These are phyloP conservation scores for Neoarthrinium moseri DNA, from an alignment of 2,329 filamentous ascomycete genomes.

Conservation along the genomic window DNA sequence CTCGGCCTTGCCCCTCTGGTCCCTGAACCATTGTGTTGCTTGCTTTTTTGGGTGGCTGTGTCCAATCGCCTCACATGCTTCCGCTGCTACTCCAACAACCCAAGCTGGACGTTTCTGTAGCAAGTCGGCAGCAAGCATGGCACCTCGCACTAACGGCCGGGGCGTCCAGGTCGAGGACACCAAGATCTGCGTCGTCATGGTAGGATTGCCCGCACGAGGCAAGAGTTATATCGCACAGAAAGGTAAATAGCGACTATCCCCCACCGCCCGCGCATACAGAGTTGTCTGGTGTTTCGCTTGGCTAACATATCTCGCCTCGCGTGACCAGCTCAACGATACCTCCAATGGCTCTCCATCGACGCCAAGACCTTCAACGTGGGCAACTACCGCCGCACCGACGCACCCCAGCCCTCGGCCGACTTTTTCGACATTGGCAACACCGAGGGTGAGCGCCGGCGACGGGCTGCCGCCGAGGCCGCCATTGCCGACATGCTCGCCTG, in stretches of 20 bases:
- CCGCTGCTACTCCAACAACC: conserved; percentile 10
- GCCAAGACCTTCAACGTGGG: conserved; percentile 97
- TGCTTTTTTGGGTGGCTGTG: conserved; percentile 2
- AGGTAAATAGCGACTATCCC: too few species aligned
- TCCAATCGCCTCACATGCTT: conserved; percentile 22
- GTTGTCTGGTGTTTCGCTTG: too few species aligned
- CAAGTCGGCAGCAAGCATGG: conserved; percentile 28
- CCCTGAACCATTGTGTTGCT: not conserved
- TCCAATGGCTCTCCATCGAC: conserved; percentile 93
- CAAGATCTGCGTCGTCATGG: conserved; percentile 98
- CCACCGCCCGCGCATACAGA: too few species aligned
- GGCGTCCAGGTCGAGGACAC: conserved; percentile 91
- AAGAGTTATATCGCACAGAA: conserved; percentile 98
- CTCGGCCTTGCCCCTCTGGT: not conserved
- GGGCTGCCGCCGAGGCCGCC: conserved; percentile 86
- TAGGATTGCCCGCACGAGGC: conserved; percentile 89
- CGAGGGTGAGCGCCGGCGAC: conserved; percentile 86
- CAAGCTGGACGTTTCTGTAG: conserved; percentile 11
- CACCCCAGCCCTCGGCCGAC: conserved; percentile 85
- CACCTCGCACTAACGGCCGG: conserved; percentile 55
- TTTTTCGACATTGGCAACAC: conserved; percentile 93
- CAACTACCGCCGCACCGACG: conserved; percentile 86
- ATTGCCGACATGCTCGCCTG: conserved; percentile 92
- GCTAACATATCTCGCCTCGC: too few species aligned
- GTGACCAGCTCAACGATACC: conserved; percentile 76